These are phyloP conservation scores for Xerocomus minutiporus DNA, from an alignment of 1,284 basidiomycete species.

Conservation along the genomic window DNA sequence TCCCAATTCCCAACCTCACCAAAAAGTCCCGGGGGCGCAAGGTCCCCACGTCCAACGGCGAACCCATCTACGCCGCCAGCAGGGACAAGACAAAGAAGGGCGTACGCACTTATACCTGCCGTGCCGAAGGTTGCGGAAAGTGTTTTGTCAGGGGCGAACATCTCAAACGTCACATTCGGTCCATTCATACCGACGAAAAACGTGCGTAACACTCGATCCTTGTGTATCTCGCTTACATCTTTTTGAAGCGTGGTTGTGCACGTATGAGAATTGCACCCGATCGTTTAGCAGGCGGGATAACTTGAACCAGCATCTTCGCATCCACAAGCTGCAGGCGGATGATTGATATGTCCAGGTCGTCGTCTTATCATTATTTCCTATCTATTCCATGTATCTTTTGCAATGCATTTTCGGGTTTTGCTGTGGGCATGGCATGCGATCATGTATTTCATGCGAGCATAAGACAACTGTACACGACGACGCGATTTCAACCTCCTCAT, in stretches of 20 bases:
- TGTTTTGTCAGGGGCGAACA: slow-evolving; percentile 64
- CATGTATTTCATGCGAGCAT: slow-evolving; percentile 19
- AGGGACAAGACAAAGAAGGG: slow-evolving; percentile 33
- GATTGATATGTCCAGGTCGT: slow-evolving; percentile 14
- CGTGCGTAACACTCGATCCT: slow-evolving; percentile 40
- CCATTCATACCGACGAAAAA: slow-evolving; percentile 67
- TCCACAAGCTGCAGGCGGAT: slow-evolving; percentile 44
- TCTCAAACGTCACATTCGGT: slow-evolving; percentile 61
- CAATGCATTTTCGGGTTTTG: slow-evolving; percentile 3
- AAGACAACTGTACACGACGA: slow-evolving; percentile 15
- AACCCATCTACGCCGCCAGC: slow-evolving; percentile 25
- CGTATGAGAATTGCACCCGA: slow-evolving; percentile 64
- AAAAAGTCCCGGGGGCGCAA: slow-evolving; percentile 74
- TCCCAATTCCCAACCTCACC: slow-evolving; percentile 67
- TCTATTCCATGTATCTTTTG: slow-evolving; percentile 16
- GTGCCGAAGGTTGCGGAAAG: slow-evolving; percentile 50
- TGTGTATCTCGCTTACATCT: not conserved
- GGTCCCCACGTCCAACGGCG: slow-evolving; percentile 48
- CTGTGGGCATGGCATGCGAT: not conserved
- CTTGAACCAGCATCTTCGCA: slow-evolving; percentile 70
- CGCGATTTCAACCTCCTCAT: slow-evolving; percentile 27
- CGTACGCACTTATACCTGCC: slow-evolving; percentile 46
- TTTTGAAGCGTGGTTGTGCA: slow-evolving; percentile 57
- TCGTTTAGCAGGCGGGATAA: slow-evolving; percentile 80
- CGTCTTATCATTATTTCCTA: slow-evolving; percentile 19